A percentile compares a stretch with the other conserved stretches of the same genome.
These are phyloP conservation scores for Sphaerosporella brunnea DNA, from an alignment of 495 filamentous ascomycete species.

Conservation along the genomic window DNA sequence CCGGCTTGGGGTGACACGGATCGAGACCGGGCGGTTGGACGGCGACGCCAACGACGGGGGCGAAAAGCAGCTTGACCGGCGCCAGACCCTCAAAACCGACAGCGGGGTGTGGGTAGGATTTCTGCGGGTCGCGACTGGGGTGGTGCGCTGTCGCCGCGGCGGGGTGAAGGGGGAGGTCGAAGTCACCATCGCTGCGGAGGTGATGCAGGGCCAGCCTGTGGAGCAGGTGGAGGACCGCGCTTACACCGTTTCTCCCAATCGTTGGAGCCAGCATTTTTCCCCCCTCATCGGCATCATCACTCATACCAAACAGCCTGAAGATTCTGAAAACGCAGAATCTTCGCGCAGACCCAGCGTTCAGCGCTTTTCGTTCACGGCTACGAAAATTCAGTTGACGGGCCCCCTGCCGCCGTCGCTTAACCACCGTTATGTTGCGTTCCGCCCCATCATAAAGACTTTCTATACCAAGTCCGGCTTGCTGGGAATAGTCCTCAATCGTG, in stretches of 20 bases:
- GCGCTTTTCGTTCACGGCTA: slow-evolving; percentile 54
- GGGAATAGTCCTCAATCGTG: slow-evolving; percentile 61
- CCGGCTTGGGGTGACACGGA: slow-evolving; percentile 62
- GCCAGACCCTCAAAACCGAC: slow-evolving; percentile 1
- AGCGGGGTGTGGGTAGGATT: not conserved
- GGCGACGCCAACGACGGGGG: not conserved
- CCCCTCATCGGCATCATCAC: slow-evolving; percentile 72
- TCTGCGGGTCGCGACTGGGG: slow-evolving; percentile 12
- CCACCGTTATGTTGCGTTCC: slow-evolving; percentile 84
- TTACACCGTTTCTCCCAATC: slow-evolving; percentile 12
- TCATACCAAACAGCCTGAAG: slow-evolving; percentile 35
- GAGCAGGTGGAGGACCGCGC: not conserved
- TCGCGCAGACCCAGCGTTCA: not conserved
- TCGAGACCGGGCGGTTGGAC: slow-evolving; percentile 27
- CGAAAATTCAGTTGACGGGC: slow-evolving; percentile 71
- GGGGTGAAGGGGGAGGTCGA: not conserved
- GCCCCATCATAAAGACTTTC: slow-evolving; percentile 74
- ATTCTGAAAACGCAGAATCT: not conserved
- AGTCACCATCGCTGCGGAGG: not conserved
- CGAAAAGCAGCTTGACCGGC: slow-evolving; percentile 8
- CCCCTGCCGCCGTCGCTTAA: slow-evolving; percentile 64
- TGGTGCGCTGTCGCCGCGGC: not conserved
- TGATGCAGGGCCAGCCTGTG: not conserved
- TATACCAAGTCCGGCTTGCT: slow-evolving; percentile 59
- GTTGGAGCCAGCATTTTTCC: slow-evolving; percentile 69